These are phyloP conservation scores for Haplosporangium sp. DNA, from an alignment of 371 early-diverging fungal genomes.

Conservation along the genomic window DNA sequence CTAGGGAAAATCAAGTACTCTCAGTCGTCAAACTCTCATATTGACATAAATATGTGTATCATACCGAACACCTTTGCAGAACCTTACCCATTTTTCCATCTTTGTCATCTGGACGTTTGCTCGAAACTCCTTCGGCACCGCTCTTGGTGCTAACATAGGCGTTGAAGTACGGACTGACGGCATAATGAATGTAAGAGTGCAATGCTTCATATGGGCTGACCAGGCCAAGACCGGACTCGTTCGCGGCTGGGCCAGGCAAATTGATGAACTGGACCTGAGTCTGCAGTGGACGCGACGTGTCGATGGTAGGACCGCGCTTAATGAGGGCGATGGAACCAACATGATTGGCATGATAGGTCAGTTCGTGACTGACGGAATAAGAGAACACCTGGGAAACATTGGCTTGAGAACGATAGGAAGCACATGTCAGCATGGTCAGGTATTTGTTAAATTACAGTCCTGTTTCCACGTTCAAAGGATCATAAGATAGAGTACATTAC, in stretches of 20 bases:
- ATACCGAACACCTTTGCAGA: background rate
- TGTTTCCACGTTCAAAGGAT: background rate
- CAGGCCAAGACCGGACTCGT: constrained; percentile 63
- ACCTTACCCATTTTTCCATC: constrained; percentile 83
- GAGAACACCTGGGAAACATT: constrained; percentile 55
- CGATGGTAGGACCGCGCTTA: constrained; percentile 84
- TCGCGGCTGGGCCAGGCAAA: constrained; percentile 87
- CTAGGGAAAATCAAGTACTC: constrained; percentile 26
- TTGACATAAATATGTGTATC: background rate
- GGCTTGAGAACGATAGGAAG: constrained; percentile 12
- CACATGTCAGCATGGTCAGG: constrained; percentile 36
- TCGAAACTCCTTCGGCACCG: constrained; percentile 59
- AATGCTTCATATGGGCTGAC: constrained; percentile 91
- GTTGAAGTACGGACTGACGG: constrained; percentile 97
- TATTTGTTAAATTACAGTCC: background rate
- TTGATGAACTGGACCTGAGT: constrained; percentile 91
- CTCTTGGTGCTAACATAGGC: constrained; percentile 87
- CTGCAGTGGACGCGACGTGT: constrained; percentile 79
- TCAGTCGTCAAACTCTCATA: background rate
- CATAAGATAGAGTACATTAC: background rate
- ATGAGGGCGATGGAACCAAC: constrained; percentile 90
- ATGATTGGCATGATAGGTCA: constrained; percentile 78
- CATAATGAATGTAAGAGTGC: constrained; percentile 93
- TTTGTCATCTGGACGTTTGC: constrained; percentile 78
- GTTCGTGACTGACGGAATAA: constrained; percentile 81